A percentile compares a stretch with the other conserved stretches of the same genome.
These are phyloP conservation scores for Microbotryum scabiosae DNA, from an alignment of 1,284 basidiomycete genomes.

Conservation along the genomic window DNA sequence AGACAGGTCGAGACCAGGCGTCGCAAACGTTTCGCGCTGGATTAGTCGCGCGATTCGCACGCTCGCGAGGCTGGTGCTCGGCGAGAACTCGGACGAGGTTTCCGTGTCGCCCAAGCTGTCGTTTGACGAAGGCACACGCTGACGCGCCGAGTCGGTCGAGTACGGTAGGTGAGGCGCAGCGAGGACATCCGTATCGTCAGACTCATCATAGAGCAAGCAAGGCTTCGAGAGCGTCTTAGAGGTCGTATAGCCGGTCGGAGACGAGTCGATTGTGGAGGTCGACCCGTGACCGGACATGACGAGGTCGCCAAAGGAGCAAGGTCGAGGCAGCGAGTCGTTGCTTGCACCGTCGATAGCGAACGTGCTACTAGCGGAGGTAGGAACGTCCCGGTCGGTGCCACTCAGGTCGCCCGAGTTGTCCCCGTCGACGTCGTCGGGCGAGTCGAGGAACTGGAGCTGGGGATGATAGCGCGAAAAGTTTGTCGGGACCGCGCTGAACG, in stretches of 20 bases:
- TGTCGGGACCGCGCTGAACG: too few species aligned
- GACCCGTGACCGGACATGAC: neutral
- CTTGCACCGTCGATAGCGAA: too few species aligned
- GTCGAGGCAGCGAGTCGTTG: too few species aligned
- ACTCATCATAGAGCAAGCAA: neutral
- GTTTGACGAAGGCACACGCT: conserved; percentile 9
- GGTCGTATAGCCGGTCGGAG: neutral
- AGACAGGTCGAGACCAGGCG: neutral
- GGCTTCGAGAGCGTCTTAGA: neutral
- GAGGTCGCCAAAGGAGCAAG: too few species aligned
- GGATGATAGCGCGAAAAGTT: too few species aligned
- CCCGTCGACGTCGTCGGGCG: too few species aligned
- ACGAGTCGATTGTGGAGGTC: neutral
- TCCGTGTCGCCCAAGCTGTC: conserved; percentile 8
- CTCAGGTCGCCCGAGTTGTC: too few species aligned
- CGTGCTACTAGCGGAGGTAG: too few species aligned
- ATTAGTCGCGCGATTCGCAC: conserved; percentile 16
- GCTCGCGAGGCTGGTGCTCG: conserved; percentile 16
- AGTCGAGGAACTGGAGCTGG: too few species aligned
- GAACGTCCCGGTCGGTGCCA: too few species aligned
- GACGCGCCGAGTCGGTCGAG: conserved; percentile 2
- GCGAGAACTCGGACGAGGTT: conserved; percentile 15
- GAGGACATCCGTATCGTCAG: neutral
- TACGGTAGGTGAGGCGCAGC: neutral
- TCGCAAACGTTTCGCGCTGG: neutral